These are phyloP conservation scores for Rhinocladiella mackenziei DNA, from an alignment of 2,329 filamentous ascomycete species.

Conservation along the genomic window DNA sequence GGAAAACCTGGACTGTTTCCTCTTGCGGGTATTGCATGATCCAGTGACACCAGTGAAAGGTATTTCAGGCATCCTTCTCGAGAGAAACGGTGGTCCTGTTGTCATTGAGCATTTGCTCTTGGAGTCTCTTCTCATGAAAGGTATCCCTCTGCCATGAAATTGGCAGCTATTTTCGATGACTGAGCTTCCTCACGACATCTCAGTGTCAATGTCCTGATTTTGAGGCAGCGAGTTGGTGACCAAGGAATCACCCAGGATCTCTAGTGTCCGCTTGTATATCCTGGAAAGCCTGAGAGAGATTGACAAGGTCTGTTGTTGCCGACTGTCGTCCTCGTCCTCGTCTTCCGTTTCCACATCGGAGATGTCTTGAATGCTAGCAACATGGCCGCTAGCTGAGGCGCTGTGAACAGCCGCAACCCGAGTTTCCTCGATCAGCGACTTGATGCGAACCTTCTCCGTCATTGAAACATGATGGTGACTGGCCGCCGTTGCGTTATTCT, in stretches of 20 bases:
- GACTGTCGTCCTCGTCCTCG: constrained; percentile 8
- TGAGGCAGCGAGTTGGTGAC: not conserved
- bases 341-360: constrained; percentile 18
- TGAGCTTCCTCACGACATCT: constrained; percentile 8
- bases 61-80: too few relatives aligned
- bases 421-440: constrained; percentile 28
- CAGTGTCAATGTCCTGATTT: constrained; percentile 2
- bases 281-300: constrained; percentile 21
- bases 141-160: too few relatives aligned
- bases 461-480: constrained; percentile 58
- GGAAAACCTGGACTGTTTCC: too few relatives aligned
- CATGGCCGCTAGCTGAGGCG: constrained; percentile 18
- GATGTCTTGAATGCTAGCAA: constrained; percentile 12
- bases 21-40: too few relatives aligned
- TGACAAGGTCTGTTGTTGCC: constrained; percentile 10
- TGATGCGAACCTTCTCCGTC: constrained; percentile 81
- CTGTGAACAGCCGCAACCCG: constrained; percentile 25
- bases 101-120: too few relatives aligned
- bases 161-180: too few relatives aligned
- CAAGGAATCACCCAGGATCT: constrained; percentile 28
- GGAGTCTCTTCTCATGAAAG: not conserved
- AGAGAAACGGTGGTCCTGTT: too few relatives aligned
- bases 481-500: constrained; percentile 62
- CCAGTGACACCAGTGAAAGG: too few relatives aligned
- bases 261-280: constrained; percentile 27